Conservation (phyloP, 2,329 filamentous ascomycete genomes). For the Neocucurbitaria cava region DNA sequence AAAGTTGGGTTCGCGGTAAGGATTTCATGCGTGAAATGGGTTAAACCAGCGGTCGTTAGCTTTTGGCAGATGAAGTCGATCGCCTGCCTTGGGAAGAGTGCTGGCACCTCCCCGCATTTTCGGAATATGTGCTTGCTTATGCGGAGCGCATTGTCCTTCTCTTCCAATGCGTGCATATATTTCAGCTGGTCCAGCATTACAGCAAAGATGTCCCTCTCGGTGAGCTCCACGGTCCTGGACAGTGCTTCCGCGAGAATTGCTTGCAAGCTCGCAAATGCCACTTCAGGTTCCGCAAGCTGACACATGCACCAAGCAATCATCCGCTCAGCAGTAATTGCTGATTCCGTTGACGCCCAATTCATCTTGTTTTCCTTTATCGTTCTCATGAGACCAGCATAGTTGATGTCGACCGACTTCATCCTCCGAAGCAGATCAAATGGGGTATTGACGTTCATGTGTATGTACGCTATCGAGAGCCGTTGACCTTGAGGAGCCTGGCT, state of each 20-base stretch:
- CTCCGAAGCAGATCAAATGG: slow-evolving; percentile 9
- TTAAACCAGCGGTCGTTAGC: neutral
- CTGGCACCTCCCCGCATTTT: neutral
- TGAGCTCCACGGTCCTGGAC: no score
- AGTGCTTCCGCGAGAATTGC: no score
- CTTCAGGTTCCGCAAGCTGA: neutral
- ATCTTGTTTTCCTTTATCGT: no score
- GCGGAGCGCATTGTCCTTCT: neutral
- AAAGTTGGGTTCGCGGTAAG: slow-evolving; percentile 3
- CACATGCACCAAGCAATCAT: neutral
- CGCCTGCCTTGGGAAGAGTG: neutral
- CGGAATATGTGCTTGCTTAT: neutral
- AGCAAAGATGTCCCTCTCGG: no score
- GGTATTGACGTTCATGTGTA: slow-evolving; percentile 11
- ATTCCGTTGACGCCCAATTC: no score
- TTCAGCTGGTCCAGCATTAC: neutral
- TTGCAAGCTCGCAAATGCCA: neutral
- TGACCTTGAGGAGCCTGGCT: no score
- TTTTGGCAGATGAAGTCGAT: neutral
- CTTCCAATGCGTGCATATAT: neutral
- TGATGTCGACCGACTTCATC: neutral
- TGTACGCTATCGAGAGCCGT: slow-evolving; percentile 11
- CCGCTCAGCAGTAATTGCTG: neutral
- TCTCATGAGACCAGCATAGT: slow-evolving; percentile 5
- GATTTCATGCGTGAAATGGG: slow-evolving; percentile 4